phyloP scores from a whole-genome alignment of 192 early-diverging fungal genomes.

The Linnemannia hyalina region DNA sequence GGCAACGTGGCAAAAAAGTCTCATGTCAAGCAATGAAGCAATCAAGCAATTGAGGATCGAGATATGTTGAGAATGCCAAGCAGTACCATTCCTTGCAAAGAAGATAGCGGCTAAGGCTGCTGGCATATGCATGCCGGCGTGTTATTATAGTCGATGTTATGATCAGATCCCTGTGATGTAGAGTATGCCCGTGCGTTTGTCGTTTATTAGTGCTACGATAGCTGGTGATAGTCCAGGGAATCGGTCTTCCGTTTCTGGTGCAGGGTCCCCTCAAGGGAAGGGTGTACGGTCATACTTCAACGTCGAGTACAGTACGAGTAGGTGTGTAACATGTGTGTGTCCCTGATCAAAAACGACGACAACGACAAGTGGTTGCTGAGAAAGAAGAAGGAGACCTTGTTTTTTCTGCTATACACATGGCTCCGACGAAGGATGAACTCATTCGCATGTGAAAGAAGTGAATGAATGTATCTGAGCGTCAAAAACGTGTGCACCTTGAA shows the following conservation, averaged over 20 bases:
- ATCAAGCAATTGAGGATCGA: background rate
- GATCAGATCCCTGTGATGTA: background rate
- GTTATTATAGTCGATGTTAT: background rate
- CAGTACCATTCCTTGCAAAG: background rate
- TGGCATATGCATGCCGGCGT: background rate
- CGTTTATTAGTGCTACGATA: background rate
- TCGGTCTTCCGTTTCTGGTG: background rate
- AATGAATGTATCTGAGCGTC: background rate
- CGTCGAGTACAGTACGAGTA: too few relatives aligned
- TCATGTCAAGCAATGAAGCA: background rate
- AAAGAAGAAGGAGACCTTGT: background rate
- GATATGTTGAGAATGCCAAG: background rate
- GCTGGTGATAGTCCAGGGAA: background rate
- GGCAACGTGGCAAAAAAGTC: background rate
- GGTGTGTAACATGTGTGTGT: background rate
- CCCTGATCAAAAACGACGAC: background rate
- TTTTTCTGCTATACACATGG: background rate
- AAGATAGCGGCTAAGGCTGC: background rate
- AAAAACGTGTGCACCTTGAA: background rate
- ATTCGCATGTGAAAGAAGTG: background rate
- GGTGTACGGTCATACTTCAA: too few relatives aligned
- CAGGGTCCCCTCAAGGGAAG: background rate
- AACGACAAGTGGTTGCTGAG: background rate
- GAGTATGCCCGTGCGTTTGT: background rate
- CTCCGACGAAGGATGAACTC: background rate